Evolutionary conservation across 163 green algal genomes (phyloP).

Genomic region (Smithsoniella earleae): DNA sequence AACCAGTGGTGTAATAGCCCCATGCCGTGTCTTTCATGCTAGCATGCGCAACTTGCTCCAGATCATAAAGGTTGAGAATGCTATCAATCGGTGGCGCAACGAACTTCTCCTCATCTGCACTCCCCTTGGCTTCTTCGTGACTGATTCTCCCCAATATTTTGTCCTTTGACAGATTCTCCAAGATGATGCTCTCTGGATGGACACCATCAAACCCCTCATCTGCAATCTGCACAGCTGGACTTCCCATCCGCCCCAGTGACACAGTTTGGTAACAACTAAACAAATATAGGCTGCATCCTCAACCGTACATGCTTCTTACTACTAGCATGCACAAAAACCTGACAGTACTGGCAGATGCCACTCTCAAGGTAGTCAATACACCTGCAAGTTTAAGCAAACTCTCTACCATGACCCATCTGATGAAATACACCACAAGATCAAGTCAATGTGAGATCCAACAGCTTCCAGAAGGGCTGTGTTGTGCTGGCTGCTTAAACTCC

Average conservation of each 20-base stretch:
- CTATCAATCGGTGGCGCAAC: slow-evolving; percentile 21
- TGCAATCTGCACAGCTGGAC: slow-evolving; percentile 22
- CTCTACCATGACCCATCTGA: no score
- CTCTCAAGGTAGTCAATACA: no score
- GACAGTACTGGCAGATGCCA: no score
- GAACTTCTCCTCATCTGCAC: background rate
- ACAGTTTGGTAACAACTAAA: background rate
- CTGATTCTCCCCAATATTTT: slow-evolving; percentile 31
- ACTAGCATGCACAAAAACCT: no score
- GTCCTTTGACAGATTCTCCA: slow-evolving; percentile 26
- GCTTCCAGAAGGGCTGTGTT: no score
- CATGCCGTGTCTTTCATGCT: slow-evolving; percentile 31
- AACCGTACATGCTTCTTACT: no score
- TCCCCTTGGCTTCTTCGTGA: background rate
- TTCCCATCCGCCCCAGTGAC: background rate
- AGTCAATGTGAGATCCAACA: no score
- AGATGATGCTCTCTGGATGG: slow-evolving; percentile 31
- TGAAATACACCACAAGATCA: no score
- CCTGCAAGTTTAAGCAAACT: no score
- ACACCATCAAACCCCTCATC: slow-evolving; percentile 32
- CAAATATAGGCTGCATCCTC: no score
- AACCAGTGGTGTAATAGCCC: slow-evolving; percentile 33
- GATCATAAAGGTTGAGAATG: slow-evolving; percentile 32
- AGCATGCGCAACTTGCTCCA: slow-evolving; percentile 31
- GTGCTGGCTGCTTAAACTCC: no score